Conservation (phyloP, 192 early-diverging fungal species). For the Pilaira anomala region DNA sequence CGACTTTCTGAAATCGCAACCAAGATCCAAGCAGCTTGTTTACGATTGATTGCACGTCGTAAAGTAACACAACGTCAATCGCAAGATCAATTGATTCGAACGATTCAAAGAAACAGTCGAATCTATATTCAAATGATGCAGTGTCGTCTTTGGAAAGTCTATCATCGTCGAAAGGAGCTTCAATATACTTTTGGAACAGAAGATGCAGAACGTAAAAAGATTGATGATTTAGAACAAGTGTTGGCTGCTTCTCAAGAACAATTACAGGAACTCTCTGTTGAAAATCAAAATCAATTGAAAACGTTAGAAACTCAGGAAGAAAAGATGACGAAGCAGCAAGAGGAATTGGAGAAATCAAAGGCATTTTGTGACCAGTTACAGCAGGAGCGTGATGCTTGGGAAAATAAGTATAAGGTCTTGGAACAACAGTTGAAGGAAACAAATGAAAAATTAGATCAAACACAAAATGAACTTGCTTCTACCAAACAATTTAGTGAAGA, state of each 20-base stretch:
- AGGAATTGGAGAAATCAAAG: neutral
- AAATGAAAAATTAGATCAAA: neutral
- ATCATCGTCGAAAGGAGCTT: constrained; percentile 50
- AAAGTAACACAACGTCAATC: constrained; percentile 41
- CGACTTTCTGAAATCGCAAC: constrained; percentile 81
- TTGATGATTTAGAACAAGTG: constrained; percentile 6
- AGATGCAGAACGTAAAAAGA: constrained; percentile 17
- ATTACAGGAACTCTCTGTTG: neutral
- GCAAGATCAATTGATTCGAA: constrained; percentile 81
- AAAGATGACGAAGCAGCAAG: neutral
- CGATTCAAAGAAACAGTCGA: constrained; percentile 93
- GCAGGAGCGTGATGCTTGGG: neutral
- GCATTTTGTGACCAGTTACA: neutral
- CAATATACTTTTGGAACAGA: constrained; percentile 12
- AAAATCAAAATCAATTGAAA: neutral
- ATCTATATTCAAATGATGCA: constrained; percentile 86
- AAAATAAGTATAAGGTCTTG: neutral
- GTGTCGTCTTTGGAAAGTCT: constrained; percentile 95
- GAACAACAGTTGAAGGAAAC: neutral
- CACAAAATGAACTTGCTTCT: neutral
- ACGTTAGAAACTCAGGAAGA: neutral
- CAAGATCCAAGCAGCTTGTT: constrained; percentile 81
- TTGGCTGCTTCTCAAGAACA: constrained; percentile 8
- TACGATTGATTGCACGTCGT: constrained; percentile 78
- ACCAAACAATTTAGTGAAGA: constrained; percentile 2